Conservation (phyloP, 192 early-diverging fungal species). For the Podila epigama region DNA sequence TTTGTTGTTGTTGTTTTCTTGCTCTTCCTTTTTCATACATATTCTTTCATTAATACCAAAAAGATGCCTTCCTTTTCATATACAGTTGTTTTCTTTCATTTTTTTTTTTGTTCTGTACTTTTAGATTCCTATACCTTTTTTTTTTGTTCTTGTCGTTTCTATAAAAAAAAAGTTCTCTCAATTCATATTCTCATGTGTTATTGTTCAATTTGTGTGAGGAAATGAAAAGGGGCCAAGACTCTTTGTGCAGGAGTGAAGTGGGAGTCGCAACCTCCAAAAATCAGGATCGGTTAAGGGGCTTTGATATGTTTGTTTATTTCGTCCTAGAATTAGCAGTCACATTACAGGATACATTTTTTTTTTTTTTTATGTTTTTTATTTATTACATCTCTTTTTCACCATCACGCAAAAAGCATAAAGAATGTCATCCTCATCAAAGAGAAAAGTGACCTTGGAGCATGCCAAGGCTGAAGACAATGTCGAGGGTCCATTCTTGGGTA, state of each 20-base stretch:
- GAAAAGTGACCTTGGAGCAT: slow-evolving; percentile 34
- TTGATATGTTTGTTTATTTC: slow-evolving; percentile 7
- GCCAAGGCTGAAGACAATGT: slow-evolving; percentile 28
- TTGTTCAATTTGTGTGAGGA: too few species aligned
- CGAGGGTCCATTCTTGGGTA: slow-evolving; percentile 46
- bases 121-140: background rate
- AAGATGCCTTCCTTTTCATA: background rate
- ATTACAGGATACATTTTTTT: too few species aligned
- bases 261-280: too few species aligned
- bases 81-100: slow-evolving; percentile 6
- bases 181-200: too few species aligned
- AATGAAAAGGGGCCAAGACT: too few species aligned
- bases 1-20: slow-evolving; percentile 13
- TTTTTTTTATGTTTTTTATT: background rate
- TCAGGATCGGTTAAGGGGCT: too few species aligned
- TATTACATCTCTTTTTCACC: background rate
- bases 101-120: slow-evolving; percentile 1
- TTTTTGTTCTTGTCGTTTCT: background rate
- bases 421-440: slow-evolving; percentile 42
- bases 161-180: slow-evolving; percentile 1
- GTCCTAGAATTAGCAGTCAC: background rate
- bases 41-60: slow-evolving; percentile 2
- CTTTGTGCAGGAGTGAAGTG: too few species aligned
- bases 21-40: background rate
- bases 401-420: background rate